Conservation (phyloP, 2,329 filamentous ascomycete species). For the Fusarium pseudocircinatum region DNA sequence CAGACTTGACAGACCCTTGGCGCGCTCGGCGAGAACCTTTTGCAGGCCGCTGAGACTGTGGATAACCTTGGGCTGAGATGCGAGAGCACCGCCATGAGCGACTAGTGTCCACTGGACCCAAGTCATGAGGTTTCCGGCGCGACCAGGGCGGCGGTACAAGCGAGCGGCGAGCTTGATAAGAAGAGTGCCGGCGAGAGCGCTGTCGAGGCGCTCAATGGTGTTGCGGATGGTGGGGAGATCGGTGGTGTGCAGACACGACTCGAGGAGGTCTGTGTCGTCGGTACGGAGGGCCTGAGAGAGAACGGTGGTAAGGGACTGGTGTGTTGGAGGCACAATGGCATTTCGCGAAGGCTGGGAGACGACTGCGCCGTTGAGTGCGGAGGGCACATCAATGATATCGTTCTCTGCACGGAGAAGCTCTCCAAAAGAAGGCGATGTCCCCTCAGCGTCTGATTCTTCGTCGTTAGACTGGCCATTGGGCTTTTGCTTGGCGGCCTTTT, state of each 20-base stretch:
- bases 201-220: conserved; percentile 91
- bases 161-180: conserved; percentile 87
- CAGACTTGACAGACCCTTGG: conserved; percentile 82
- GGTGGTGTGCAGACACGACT: conserved; percentile 87
- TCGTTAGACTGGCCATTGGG: conserved; percentile 43
- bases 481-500: conserved; percentile 32
- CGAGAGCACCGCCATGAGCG: conserved; percentile 89
- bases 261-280: conserved; percentile 88
- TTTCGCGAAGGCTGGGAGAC: conserved; percentile 56
- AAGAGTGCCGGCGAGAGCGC: conserved; percentile 79
- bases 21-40: conserved; percentile 87
- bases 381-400: conserved; percentile 79
- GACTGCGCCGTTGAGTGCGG: conserved; percentile 40
- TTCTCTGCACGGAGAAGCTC: conserved; percentile 80
- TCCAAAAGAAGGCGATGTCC: conserved; percentile 78
- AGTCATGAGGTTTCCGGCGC: conserved; percentile 88
- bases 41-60: conserved; percentile 81
- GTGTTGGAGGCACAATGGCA: conserved; percentile 69
- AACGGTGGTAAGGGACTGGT: conserved; percentile 89
- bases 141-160: conserved; percentile 85
- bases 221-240: conserved; percentile 81
- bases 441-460: conserved; percentile 58
- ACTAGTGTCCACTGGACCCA: conserved; percentile 98
- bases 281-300: conserved; percentile 92
- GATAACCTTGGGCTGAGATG: conserved; percentile 84